A percentile compares a stretch with the other conserved stretches of the same genome.
phyloP scores from a whole-genome alignment of 2,329 filamentous ascomycete genomes.

The Beauveria pseudobassiana region DNA sequence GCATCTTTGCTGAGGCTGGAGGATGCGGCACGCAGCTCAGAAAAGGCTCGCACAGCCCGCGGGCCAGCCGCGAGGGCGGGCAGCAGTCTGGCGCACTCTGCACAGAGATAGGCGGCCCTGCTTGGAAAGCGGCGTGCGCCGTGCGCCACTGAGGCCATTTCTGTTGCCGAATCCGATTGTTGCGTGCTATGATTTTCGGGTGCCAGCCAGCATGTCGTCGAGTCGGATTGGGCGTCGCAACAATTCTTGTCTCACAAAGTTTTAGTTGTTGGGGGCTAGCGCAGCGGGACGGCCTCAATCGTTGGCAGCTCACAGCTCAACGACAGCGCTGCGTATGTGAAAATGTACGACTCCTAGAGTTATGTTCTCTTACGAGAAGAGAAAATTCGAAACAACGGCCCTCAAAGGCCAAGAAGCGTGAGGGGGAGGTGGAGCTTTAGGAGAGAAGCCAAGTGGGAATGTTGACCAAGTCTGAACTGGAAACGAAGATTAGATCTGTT shows the following conservation, averaged over 20 bases:
- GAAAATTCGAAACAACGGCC: not conserved
- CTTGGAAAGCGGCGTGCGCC: conserved; percentile 17
- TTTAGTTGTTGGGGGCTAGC: conserved; percentile 3
- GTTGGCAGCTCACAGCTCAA: conserved; percentile 3
- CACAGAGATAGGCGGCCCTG: conserved; percentile 14
- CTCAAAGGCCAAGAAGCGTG: not conserved
- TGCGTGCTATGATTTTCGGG: not conserved
- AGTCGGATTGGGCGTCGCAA: not conserved
- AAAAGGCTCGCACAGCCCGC: conserved; percentile 1
- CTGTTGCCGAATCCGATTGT: not conserved
- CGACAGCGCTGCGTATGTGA: not conserved
- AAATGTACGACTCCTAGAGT: not conserved
- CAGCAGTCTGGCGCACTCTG: conserved; percentile 10
- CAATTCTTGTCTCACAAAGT: not conserved
- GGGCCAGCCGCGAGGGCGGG: conserved; percentile 4
- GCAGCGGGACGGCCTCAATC: not conserved
- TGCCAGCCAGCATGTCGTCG: not conserved
- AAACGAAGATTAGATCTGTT: conserved; percentile 11
- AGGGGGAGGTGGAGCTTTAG: conserved; percentile 5
- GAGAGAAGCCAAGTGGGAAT: not conserved
- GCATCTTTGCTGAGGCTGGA: not conserved
- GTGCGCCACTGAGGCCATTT: conserved; percentile 18
- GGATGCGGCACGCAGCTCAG: not conserved
- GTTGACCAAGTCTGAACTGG: not conserved
- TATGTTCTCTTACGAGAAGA: not conserved